Evolutionary conservation across 495 filamentous ascomycete genomes (phyloP), one percentile per base, ranked within the genome.

Genomic region (Penicillium bialowiezense): DNA sequence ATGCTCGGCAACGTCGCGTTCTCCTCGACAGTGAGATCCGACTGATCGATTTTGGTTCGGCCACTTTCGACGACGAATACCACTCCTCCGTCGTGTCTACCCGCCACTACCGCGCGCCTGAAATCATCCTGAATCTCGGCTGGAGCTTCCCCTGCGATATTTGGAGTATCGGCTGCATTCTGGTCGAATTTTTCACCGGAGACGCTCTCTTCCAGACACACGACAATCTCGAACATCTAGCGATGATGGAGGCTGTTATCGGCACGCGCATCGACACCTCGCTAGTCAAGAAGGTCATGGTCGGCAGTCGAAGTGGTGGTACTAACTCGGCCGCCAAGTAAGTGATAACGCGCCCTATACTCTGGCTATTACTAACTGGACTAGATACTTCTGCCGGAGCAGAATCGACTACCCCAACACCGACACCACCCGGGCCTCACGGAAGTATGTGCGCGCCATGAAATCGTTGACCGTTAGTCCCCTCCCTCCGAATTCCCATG

Each of bases 111-210:
- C 83, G 93, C 40, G 93, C 93, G 0, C 95, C 93, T 0, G 95
- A 98, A 62, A 98, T 98, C 59, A 98, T 98, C 41, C 76, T 98
- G 28, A 93, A 95, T 10, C 76, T 97, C 3, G 95, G 95, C 13
- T 98, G 93, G 95, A 97, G 90, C 50, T 97, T 87, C 64, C 92
- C 93, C 0, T 97, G 95, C 61, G 93, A 98, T 60, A 91, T 98
- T 37, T 98, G 93, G 95, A 97, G 92, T 73, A 97, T 98, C 41
- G 95, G 95, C 6, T 98, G 93, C 58, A 98, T 98, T 52, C 71
- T 98, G 34, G 95, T 98, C n/a, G 93, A 98, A 57, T 98, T 97
- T 69, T 98, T 90, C 64, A 98, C 95, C 2, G 93, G 95, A 3
- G 95, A 98, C 69, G 93, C 95, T 14, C 73, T 98, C 3, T 98